These are phyloP conservation scores for Physcomitrellopsis africana DNA, from an alignment of 225 moss, liverwort and hornwort genomes.

Conservation along the genomic window DNA sequence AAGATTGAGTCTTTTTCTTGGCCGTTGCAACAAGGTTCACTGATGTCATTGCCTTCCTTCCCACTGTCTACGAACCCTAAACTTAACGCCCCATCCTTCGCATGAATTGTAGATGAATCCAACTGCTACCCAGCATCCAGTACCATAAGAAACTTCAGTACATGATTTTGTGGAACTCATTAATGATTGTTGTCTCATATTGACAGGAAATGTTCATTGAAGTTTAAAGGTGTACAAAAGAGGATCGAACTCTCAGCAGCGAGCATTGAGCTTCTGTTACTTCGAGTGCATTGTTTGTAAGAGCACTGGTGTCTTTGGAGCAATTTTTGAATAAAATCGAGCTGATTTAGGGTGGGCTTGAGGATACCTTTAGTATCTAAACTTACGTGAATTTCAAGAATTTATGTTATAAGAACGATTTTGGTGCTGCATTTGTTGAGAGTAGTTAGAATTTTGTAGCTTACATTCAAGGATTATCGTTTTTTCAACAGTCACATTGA, in stretches of 20 bases:
- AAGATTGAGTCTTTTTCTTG: slow-evolving; percentile 1
- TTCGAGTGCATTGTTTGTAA: neutral
- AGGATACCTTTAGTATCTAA: neutral
- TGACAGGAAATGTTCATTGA: slow-evolving; percentile 15
- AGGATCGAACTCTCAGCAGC: neutral
- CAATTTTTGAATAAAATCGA: neutral
- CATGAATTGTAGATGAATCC: neutral
- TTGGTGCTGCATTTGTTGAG: neutral
- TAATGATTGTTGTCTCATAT: neutral
- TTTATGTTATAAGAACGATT: neutral
- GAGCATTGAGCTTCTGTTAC: neutral
- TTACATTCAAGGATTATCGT: neutral
- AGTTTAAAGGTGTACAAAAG: neutral
- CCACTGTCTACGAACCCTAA: neutral
- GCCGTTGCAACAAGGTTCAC: neutral
- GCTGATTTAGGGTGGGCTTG: neutral
- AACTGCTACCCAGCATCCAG: neutral
- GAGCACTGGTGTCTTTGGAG: neutral
- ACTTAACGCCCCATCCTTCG: neutral
- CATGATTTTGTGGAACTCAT: neutral
- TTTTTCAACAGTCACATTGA: neutral
- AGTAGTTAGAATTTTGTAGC: neutral
- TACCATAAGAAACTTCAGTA: neutral
- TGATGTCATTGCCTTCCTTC: too few species aligned
- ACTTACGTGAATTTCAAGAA: slow-evolving; percentile 8